phyloP scores from a whole-genome alignment of 495 filamentous ascomycete genomes.

The Penicillium silybi region DNA sequence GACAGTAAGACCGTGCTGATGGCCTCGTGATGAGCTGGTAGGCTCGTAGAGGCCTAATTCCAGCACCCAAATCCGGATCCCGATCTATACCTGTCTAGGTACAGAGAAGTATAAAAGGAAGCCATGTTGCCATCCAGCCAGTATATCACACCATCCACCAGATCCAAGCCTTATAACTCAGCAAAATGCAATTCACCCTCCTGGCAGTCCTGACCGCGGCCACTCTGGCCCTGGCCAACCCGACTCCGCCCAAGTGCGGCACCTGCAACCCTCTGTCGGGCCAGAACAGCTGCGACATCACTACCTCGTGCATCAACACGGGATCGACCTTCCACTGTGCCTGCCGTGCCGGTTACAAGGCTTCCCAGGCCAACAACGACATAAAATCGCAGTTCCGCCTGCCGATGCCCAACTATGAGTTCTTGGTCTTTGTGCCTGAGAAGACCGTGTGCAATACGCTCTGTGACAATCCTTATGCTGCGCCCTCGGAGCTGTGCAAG shows the following conservation, averaged over 20 bases:
- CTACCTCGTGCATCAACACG: conserved; percentile 52
- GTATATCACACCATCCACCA: neutral
- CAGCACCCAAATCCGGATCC: neutral
- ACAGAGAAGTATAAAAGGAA: conserved; percentile 13
- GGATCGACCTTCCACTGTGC: conserved; percentile 74
- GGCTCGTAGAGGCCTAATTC: neutral
- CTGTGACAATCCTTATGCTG: conserved; percentile 35
- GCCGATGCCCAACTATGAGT: conserved; percentile 37
- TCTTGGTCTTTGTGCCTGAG: conserved; percentile 41
- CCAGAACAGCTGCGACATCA: conserved; percentile 39
- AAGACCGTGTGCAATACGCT: conserved; percentile 35
- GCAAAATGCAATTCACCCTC: conserved; percentile 25
- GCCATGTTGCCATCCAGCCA: neutral
- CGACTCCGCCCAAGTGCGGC: conserved; percentile 26
- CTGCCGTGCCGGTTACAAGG: conserved; percentile 65
- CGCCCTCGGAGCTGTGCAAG: conserved; percentile 29
- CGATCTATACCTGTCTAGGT: neutral
- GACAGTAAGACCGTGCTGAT: conserved; percentile 3
- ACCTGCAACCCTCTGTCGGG: conserved; percentile 44
- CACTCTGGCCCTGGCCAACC: conserved; percentile 21
- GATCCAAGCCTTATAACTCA: neutral
- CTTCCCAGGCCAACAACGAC: conserved; percentile 33
- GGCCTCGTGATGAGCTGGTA: conserved; percentile 10
- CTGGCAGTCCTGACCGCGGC: conserved; percentile 20
- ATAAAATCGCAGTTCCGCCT: conserved; percentile 38